A percentile compares a stretch with the other conserved stretches of the same genome.
These are phyloP conservation scores for Stemphylium beticola DNA, from an alignment of 2,329 filamentous ascomycete species.

Conservation along the genomic window DNA sequence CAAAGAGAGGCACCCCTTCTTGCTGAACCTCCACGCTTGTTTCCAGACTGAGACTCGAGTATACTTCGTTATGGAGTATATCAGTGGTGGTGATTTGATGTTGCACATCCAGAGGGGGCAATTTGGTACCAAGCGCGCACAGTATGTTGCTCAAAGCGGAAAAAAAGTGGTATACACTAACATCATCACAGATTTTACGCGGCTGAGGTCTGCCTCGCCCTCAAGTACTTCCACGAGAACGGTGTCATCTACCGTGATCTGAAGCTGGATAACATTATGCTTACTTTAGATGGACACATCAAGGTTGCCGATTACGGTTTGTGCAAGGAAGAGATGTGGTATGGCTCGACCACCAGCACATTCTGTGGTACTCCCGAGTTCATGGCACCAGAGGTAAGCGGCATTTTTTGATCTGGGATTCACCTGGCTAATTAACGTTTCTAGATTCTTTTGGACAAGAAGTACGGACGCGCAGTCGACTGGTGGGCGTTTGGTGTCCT, in stretches of 20 bases:
- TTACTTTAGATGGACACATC: slow-evolving; percentile 95
- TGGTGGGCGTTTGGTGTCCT: slow-evolving; percentile 99
- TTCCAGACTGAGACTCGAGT: slow-evolving; percentile 99
- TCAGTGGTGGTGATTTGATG: slow-evolving; percentile 98
- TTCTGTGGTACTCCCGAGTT: slow-evolving; percentile 99
- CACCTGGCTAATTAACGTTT: background rate
- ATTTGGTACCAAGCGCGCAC: slow-evolving; percentile 93
- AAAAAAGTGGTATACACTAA: slow-evolving; percentile 18
- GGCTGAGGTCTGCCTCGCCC: slow-evolving; percentile 91
- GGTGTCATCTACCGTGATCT: slow-evolving; percentile 93
- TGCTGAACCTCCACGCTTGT: slow-evolving; percentile 93
- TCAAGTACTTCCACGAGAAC: slow-evolving; percentile 99
- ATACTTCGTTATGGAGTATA: slow-evolving; percentile 99
- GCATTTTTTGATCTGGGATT: background rate
- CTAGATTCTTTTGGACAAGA: slow-evolving; percentile 95
- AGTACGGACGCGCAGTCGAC: slow-evolving; percentile 95
- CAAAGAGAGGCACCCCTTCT: slow-evolving; percentile 93
- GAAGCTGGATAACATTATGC: slow-evolving; percentile 85
- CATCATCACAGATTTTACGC: slow-evolving; percentile 78
- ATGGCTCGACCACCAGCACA: slow-evolving; percentile 92
- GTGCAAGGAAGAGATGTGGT: slow-evolving; percentile 99
- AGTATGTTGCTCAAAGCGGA: slow-evolving; percentile 64
- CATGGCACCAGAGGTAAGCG: slow-evolving; percentile 89
- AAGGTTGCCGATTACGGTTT: slow-evolving; percentile 99
- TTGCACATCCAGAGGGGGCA: slow-evolving; percentile 96